Conservation (phyloP, 345 rosid genomes). For the Eucalyptus sp. region DNA sequence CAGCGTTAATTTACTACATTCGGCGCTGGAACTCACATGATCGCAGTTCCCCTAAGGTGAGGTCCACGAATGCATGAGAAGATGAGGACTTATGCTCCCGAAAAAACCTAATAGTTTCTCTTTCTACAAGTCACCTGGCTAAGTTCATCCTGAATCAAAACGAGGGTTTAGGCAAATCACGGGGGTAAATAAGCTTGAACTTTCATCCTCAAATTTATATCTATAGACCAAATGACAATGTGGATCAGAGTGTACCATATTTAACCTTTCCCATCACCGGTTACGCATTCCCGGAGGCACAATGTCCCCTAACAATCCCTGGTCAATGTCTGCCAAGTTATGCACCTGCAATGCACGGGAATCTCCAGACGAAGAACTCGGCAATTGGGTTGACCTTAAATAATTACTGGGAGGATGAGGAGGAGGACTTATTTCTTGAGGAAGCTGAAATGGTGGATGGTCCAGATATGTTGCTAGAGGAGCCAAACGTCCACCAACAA, state of each 20-base stretch:
- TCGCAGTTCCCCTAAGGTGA: not conserved
- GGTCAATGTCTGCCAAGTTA: conserved; percentile 6
- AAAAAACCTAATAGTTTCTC: not conserved
- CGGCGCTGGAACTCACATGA: not conserved
- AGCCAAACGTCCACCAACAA: conserved; percentile 13
- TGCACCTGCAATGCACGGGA: not conserved
- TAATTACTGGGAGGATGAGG: conserved; percentile 2
- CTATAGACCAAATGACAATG: not conserved
- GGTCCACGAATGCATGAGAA: not conserved
- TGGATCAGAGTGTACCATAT: not conserved
- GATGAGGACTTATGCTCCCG: not conserved
- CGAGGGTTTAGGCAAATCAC: not conserved
- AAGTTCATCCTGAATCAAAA: not conserved
- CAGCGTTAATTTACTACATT: not conserved
- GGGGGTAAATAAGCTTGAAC: not conserved
- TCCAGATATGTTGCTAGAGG: conserved; percentile 3
- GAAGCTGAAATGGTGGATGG: conserved; percentile 38
- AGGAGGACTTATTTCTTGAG: conserved; percentile 5
- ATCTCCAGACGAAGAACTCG: conserved; percentile 13
- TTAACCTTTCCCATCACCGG: not conserved
- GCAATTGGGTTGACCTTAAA: not conserved
- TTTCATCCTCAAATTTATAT: not conserved
- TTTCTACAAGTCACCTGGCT: not conserved
- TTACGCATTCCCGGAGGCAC: conserved; percentile 72
- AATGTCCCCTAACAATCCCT: conserved; percentile 80